Evolutionary conservation across 768 basidiomycete genomes (phyloP).

Genomic region (Agrocybe chaxingu): DNA sequence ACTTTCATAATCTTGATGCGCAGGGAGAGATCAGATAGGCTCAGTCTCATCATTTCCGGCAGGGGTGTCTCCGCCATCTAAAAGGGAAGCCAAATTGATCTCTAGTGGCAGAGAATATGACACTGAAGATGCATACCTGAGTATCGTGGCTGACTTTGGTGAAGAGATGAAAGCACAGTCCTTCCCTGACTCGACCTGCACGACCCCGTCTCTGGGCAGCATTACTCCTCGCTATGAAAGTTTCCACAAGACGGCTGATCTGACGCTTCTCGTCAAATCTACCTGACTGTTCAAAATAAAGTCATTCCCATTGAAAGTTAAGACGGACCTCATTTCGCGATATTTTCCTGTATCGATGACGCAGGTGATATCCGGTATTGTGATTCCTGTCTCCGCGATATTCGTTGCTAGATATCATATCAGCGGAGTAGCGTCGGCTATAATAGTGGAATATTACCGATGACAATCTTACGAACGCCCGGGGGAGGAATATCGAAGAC

Average conservation of each 20-base stretch:
- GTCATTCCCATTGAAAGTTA: not conserved
- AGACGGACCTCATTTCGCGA: conserved; percentile 78
- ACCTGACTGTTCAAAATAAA: conserved; percentile 1
- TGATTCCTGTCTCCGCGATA: conserved; percentile 96
- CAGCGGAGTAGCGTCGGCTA: conserved; percentile 1
- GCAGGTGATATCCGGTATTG: conserved; percentile 96
- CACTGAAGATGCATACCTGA: conserved; percentile 40
- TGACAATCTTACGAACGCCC: conserved; percentile 89
- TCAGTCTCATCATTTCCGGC: conserved; percentile 94
- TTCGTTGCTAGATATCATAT: conserved; percentile 62
- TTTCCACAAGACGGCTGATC: conserved; percentile 87
- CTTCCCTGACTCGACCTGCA: conserved; percentile 86
- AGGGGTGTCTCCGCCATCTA: conserved; percentile 88
- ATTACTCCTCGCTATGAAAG: conserved; percentile 88
- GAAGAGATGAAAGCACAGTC: conserved; percentile 94
- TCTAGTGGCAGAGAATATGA: not conserved
- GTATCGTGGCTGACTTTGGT: conserved; percentile 84
- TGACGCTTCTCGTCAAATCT: conserved; percentile 98
- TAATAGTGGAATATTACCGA: conserved; percentile 52
- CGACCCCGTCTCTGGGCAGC: conserved; percentile 87
- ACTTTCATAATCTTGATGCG: conserved; percentile 94
- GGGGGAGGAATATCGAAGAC: conserved; percentile 86
- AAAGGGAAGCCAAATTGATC: conserved; percentile 1
- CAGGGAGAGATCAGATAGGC: conserved; percentile 86
- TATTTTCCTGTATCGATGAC: conserved; percentile 95